Conservation (phyloP, 352 stramenopile genomes). For the Phytophthora meadii region DNA sequence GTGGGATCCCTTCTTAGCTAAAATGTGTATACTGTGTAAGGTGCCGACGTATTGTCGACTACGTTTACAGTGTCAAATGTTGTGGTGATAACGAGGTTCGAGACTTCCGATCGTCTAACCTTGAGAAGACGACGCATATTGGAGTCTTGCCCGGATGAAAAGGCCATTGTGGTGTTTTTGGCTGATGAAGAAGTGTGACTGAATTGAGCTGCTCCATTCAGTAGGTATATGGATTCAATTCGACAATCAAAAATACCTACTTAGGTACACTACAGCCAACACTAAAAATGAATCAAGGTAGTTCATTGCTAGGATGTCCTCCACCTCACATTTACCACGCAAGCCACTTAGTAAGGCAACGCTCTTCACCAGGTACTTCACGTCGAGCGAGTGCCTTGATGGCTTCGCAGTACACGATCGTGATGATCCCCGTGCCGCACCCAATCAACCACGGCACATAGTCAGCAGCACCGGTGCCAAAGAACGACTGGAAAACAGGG, state of each 20-base stretch:
- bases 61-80: background rate
- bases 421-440: conserved; percentile 37
- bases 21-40: background rate
- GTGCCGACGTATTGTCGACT: background rate
- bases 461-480: conserved; percentile 39
- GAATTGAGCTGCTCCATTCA: no score
- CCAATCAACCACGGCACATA: conserved; percentile 62
- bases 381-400: conserved; percentile 43
- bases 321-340: conserved; percentile 25
- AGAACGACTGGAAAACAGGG: conserved; percentile 50
- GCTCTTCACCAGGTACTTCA: conserved; percentile 32
- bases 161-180: background rate
- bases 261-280: background rate
- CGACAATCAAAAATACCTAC: background rate
- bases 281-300: no score
- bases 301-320: no score
- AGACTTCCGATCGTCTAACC: background rate
- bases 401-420: conserved; percentile 48
- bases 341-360: conserved; percentile 22
- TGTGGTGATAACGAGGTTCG: background rate
- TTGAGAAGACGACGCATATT: background rate
- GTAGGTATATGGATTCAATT: background rate
- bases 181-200: background rate
- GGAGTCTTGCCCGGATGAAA: background rate
- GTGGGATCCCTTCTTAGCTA: background rate